Conservation (phyloP, 2,329 filamentous ascomycete species). For the Nannizziopsis arthrosporioides region DNA sequence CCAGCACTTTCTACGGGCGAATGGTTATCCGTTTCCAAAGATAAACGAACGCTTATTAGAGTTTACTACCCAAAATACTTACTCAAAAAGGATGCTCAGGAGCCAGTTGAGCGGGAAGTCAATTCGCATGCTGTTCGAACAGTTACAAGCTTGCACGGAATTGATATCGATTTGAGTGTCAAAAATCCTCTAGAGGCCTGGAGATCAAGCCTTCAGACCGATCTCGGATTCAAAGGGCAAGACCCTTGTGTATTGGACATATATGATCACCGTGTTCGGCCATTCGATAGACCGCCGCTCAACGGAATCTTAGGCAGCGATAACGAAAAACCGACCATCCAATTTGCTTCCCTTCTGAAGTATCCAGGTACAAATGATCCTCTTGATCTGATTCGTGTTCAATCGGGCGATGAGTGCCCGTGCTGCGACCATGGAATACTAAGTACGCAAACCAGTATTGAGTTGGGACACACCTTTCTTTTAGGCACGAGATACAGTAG, state of each 20-base stretch:
- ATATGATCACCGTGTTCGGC: conserved; percentile 32
- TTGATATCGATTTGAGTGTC: conserved; percentile 60
- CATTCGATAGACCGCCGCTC: conserved; percentile 30
- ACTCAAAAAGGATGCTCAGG: conserved; percentile 21
- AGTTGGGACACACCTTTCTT: conserved; percentile 91
- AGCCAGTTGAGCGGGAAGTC: conserved; percentile 32
- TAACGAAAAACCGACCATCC: conserved; percentile 19
- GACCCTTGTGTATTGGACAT: conserved; percentile 25
- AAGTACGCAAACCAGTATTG: conserved; percentile 60
- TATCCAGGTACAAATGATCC: conserved; percentile 32
- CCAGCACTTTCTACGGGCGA: conserved; percentile 28
- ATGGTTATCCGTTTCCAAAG: conserved; percentile 37
- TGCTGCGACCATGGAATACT: conserved; percentile 54
- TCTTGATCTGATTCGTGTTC: conserved; percentile 54
- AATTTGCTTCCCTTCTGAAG: conserved; percentile 27
- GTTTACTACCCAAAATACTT: conserved; percentile 52
- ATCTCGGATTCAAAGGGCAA: background rate
- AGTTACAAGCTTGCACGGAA: conserved; percentile 37
- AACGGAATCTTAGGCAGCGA: conserved; percentile 23
- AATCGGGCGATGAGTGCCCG: conserved; percentile 60
- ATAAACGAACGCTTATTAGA: conserved; percentile 56
- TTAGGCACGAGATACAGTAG: conserved; percentile 79
- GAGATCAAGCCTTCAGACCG: conserved; percentile 20
- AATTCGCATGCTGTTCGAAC: conserved; percentile 56
- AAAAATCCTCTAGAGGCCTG: conserved; percentile 48